Evolutionary conservation across 169 alveolate species (phyloP).

Genomic region (Babesia caballi): DNA sequence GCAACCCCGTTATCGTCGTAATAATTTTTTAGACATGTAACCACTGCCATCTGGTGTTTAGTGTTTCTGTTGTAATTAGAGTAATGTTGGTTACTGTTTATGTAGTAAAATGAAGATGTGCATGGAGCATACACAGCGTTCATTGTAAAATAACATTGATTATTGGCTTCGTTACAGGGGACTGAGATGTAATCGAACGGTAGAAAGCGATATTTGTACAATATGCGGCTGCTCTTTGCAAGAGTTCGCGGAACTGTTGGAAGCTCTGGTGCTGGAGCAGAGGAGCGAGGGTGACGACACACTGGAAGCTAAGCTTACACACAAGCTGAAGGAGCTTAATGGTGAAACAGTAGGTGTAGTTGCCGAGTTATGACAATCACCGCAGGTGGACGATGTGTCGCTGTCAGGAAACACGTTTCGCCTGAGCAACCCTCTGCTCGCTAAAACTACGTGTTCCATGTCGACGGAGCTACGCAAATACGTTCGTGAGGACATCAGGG

Average conservation of each 20-base stretch:
- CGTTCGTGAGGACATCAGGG: slow-evolving; percentile 2
- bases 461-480: slow-evolving; percentile 31
- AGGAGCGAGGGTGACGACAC: background rate
- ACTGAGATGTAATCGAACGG: too few relatives aligned
- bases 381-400: background rate
- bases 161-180: too few relatives aligned
- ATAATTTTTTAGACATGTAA: background rate
- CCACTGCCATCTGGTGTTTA: background rate
- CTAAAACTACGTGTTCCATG: background rate
- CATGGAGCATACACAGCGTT: too few relatives aligned
- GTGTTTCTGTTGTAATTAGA: too few relatives aligned
- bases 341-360: slow-evolving; percentile 11
- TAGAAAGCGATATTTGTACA: too few relatives aligned
- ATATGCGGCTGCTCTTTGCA: slow-evolving; percentile 60
- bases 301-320: slow-evolving; percentile 3
- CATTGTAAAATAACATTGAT: too few relatives aligned
- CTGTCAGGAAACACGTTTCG: background rate
- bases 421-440: slow-evolving; percentile 31
- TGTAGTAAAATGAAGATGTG: too few relatives aligned
- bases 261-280: slow-evolving; percentile 35
- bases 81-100: too few relatives aligned
- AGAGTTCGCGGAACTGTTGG: slow-evolving; percentile 46
- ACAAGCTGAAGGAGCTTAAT: background rate
- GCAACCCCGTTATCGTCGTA: background rate
- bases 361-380: background rate